Percentiles rank a stretch among this genome's conserved stretches.
phyloP scores from a whole-genome alignment of 2,329 filamentous ascomycete species.

The Myriosclerotinia scirpicola region DNA sequence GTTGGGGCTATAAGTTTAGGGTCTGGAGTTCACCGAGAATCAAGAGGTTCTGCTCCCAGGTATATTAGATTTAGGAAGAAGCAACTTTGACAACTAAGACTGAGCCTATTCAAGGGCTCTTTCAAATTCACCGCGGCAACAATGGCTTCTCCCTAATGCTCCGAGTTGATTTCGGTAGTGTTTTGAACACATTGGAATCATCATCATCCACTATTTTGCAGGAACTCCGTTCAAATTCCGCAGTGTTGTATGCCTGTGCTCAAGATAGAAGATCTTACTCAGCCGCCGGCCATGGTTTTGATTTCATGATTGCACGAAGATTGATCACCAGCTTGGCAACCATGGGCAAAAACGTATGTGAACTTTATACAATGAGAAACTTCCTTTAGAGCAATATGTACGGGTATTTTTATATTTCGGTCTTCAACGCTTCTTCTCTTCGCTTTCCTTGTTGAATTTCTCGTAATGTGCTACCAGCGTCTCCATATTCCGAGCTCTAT shows the following conservation, averaged over 20 bases:
- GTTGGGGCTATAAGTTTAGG: constrained; percentile 3
- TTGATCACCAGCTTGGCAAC: constrained; percentile 20
- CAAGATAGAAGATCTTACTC: background rate
- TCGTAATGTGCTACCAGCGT: constrained; percentile 62
- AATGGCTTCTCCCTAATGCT: background rate
- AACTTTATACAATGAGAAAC: constrained; percentile 15
- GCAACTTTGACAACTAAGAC: constrained; percentile 3
- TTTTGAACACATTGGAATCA: too few relatives aligned
- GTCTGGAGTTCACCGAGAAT: constrained; percentile 18
- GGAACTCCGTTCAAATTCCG: background rate
- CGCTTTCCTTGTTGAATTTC: constrained; percentile 54
- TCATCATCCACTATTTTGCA: background rate
- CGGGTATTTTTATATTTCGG: constrained; percentile 26
- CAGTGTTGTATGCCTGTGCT: background rate
- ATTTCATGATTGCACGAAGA: background rate
- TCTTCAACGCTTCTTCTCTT: constrained; percentile 50
- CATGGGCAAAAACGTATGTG: background rate
- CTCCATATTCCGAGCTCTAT: constrained; percentile 56
- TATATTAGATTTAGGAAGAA: background rate
- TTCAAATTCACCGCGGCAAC: background rate
- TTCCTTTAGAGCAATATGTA: constrained; percentile 24
- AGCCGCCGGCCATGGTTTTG: background rate
- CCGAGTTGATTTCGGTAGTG: too few relatives aligned
- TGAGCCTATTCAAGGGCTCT: background rate
- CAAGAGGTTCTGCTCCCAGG: constrained; percentile 4